A percentile compares a stretch with the other conserved stretches of the same genome.
Conservation (phyloP, 768 basidiomycete species). For the Boletus reticuloceps region DNA sequence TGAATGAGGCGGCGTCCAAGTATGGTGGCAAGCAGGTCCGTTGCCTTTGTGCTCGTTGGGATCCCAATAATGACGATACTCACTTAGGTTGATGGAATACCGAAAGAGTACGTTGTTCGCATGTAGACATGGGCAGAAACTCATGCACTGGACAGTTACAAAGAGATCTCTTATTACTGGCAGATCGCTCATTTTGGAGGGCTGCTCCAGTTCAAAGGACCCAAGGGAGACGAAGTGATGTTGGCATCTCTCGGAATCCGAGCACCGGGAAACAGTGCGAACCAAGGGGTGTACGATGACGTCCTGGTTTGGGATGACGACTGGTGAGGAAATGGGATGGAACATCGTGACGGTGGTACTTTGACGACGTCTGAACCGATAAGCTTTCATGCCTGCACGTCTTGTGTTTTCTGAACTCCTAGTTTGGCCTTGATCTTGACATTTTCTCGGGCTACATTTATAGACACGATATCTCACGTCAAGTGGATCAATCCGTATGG, state of each 20-base stretch:
- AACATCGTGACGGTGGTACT: neutral
- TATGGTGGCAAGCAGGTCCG: slow-evolving; percentile 20
- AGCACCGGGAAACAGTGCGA: too few species aligned
- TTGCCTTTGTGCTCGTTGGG: neutral
- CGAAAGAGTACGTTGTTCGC: neutral
- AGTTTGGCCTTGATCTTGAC: too few species aligned
- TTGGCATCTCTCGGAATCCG: neutral
- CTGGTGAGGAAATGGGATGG: neutral
- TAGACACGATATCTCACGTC: too few species aligned
- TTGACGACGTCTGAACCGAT: too few species aligned
- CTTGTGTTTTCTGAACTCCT: too few species aligned
- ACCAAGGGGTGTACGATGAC: neutral
- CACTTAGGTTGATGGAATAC: neutral
- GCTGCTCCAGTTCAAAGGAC: neutral
- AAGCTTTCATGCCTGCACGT: too few species aligned
- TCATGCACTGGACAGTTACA: neutral
- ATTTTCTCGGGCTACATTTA: too few species aligned
- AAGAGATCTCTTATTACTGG: neutral
- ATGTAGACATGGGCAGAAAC: neutral
- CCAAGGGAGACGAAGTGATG: neutral
- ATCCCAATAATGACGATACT: neutral
- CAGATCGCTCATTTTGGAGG: neutral
- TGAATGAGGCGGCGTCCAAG: slow-evolving; percentile 9
- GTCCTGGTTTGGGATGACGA: neutral
- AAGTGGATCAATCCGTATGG: too few species aligned